Base-by-base conservation (phyloP, 2,329 filamentous ascomycete genomes). In the Diaporthe vexans region DNA sequence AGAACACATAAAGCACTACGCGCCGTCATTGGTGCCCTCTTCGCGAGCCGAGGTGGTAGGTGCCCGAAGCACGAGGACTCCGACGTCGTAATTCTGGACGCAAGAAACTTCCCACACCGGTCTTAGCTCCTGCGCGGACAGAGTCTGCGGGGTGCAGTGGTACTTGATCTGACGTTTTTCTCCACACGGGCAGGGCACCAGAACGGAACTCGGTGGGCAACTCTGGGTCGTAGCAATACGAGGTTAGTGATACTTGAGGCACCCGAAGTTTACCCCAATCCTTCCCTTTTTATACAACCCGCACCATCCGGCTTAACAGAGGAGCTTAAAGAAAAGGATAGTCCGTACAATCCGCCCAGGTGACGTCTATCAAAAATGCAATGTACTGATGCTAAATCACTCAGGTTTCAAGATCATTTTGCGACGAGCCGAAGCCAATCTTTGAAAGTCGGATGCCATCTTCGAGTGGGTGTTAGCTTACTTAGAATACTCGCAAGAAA, bases 21-120 rank as follows among this genome's bases (percentile, higher is more conserved):
- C 51, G 51, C 51, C 26, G 51, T 52, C 51, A 52, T 52, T 52
- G 51, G 51, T 52, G 51, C 51, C 51, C 51, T 52, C 51, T 13
- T 52, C 51, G 51, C 51, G 51, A 52, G 51, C 51, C 51, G 51
- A 52, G 51, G 51, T 52, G 51, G 4, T n/a, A 52, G 51, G 51
- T 52, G 51, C 0, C 51, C 51, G 51, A 26, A 52, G 51, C 51
- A 52, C 13, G 51, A 52, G 51, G 51, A 15, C 51, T 52, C 43
- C 37, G 15, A 40, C 37, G 15, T 40, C 10, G 29, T 33, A 33
- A 33, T 33, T 33, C 29, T 33, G 6, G 15, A 40, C 48, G 51
- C 51, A 52, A 52, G 51, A 11, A 52, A 52, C n/a, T 52, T 52
- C 51, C 51, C 51, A 52, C 51, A 26, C 46, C 46, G n/a, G 24